Evolutionary conservation across 176 grass and related monocot genomes (phyloP), one percentile per base, ranked within the genome.

Genomic region (Lolium rigidum): DNA sequence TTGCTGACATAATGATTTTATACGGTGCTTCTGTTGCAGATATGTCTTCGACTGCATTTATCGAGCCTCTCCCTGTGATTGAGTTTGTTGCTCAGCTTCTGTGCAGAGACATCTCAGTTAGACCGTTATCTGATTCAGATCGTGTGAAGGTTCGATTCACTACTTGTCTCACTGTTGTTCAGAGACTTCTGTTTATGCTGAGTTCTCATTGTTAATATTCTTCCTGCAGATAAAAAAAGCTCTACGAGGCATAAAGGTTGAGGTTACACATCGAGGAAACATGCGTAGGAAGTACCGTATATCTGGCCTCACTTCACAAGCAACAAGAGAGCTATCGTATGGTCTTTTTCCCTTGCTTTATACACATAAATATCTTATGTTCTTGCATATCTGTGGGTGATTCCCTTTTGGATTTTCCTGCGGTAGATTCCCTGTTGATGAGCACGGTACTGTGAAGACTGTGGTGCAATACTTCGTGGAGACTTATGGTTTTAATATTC

Each of bases 281-380:
- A 97, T 97, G 94, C 94, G 94, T 31, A 92, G 94, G 74, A 97
- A 97, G 76, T 97, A 97, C 70, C 94, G 94, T 74, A 97, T 97
- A 71, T 94, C 90, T 85, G 94, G 94, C 52, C 90, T 97, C 79
- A 97, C 94, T 79, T 90, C 94, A 25, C 94, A 97, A 83, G 86
- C 94, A 86, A 92, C 94, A 39, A 89, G 94, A 83, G 94, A 97
- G 87, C 77, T 97, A 80, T 92, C 92, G 94, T 97, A 92, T 59
- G 92, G 12, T 25, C 52, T 73, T 77, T 38, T 84, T 37, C 58
- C 22, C 67, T 28, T 56, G 51, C 44, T 25, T 76, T 54, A 54
- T 81, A 72, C 80, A 57, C n/a, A 38, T 7, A 77, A 70, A 59
- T 13, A 10, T 49, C 21, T 79, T 38, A n/a, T 47, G 49, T 22